Evolutionary conservation across 1,284 basidiomycete species (phyloP).

Genomic region (Fistulina hepatica): DNA sequence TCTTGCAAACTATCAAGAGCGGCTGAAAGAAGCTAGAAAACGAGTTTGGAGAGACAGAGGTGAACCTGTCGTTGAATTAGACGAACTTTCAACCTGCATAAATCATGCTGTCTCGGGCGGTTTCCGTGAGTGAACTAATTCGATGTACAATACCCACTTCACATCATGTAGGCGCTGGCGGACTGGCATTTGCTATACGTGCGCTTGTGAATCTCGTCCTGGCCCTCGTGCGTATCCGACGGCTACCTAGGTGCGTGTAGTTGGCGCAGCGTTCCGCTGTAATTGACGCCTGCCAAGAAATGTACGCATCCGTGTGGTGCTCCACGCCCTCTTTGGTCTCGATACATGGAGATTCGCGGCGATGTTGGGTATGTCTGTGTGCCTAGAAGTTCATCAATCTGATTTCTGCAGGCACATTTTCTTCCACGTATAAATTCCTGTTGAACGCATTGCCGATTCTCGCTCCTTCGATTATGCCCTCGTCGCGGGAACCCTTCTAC

Average conservation of each 20-base stretch:
- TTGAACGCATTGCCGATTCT: constrained; percentile 77
- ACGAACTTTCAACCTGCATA: constrained; percentile 58
- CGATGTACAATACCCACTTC: neutral
- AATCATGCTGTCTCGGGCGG: constrained; percentile 69
- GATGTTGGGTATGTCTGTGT: constrained; percentile 58
- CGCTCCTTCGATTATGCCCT: constrained; percentile 39
- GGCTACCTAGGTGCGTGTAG: constrained; percentile 43
- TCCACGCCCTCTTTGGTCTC: constrained; percentile 67
- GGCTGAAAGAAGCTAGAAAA: constrained; percentile 55
- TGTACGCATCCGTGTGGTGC: constrained; percentile 49
- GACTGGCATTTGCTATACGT: constrained; percentile 69
- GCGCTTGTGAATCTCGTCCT: constrained; percentile 74
- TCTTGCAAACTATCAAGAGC: constrained; percentile 68
- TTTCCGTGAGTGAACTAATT: constrained; percentile 47
- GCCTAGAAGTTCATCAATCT: constrained; percentile 2
- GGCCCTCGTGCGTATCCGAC: constrained; percentile 56
- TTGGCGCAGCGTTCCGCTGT: neutral
- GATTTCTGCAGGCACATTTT: constrained; percentile 54
- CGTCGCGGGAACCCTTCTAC: constrained; percentile 5
- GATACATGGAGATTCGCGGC: constrained; percentile 76
- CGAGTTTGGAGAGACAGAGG: constrained; percentile 81
- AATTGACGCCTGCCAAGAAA: constrained; percentile 23
- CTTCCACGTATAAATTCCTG: constrained; percentile 71
- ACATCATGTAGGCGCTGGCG: constrained; percentile 58
- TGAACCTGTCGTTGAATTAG: constrained; percentile 61